Evolutionary conservation across 2,329 filamentous ascomycete species (phyloP).

Genomic region (Trichoderma simmonsii): DNA sequence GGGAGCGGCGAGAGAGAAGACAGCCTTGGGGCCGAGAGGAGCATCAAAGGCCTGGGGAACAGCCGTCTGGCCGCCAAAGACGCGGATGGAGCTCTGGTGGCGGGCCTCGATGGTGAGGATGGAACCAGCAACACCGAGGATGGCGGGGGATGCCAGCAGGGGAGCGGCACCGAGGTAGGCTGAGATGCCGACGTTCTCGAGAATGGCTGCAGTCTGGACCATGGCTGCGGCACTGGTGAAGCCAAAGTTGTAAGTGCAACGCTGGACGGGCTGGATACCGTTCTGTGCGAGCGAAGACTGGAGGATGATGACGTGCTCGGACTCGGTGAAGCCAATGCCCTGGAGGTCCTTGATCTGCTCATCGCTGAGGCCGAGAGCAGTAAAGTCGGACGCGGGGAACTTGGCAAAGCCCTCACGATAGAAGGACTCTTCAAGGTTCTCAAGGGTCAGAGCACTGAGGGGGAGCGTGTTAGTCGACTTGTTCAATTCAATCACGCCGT

Average conservation of each 20-base stretch:
- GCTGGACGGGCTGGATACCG: slow-evolving; percentile 62
- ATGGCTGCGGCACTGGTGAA: slow-evolving; percentile 64
- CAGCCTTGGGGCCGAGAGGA: slow-evolving; percentile 62
- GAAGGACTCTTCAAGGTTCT: slow-evolving; percentile 71
- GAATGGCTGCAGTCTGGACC: slow-evolving; percentile 65
- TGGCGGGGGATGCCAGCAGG: slow-evolving; percentile 55
- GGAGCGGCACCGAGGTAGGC: slow-evolving; percentile 70
- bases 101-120: slow-evolving; percentile 72
- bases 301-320: slow-evolving; percentile 40
- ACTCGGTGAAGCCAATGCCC: slow-evolving; percentile 60
- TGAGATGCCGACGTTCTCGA: slow-evolving; percentile 72
- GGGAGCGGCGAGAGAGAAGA: slow-evolving; percentile 70
- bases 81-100: slow-evolving; percentile 70
- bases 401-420: slow-evolving; percentile 68
- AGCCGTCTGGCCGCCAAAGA: slow-evolving; percentile 54
- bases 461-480: not conserved
- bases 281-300: slow-evolving; percentile 58
- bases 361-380: slow-evolving; percentile 40
- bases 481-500: not conserved
- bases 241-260: slow-evolving; percentile 70
- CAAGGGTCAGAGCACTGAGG: slow-evolving; percentile 61
- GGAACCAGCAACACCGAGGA: slow-evolving; percentile 64
- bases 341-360: slow-evolving; percentile 49
- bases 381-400: slow-evolving; percentile 64
- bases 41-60: slow-evolving; percentile 69